Evolutionary conservation across 2,329 filamentous ascomycete genomes (phyloP).

Genomic region (Fulvia fulva): DNA sequence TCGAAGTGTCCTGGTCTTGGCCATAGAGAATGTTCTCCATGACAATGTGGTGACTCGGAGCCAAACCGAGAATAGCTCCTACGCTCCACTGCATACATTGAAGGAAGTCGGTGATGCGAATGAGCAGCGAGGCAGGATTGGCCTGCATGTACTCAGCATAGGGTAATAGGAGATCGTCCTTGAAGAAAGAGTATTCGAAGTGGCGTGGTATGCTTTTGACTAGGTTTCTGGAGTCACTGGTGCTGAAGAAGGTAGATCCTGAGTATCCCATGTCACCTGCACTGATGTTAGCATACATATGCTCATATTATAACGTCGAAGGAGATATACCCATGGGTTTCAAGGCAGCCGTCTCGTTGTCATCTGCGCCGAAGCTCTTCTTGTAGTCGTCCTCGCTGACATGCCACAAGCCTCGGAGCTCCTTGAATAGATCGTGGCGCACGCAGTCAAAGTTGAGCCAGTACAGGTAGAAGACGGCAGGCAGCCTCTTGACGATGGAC

Average conservation of each 20-base stretch:
- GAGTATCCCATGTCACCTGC: constrained; percentile 64
- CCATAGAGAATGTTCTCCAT: constrained; percentile 74
- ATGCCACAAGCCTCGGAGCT: constrained; percentile 52
- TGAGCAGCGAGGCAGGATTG: constrained; percentile 59
- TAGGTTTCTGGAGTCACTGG: constrained; percentile 61
- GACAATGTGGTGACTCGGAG: constrained; percentile 68
- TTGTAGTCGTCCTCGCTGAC: constrained; percentile 54
- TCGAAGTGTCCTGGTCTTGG: constrained; percentile 42
- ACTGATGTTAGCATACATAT: not conserved
- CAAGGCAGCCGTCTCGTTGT: constrained; percentile 42
- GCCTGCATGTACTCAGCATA: constrained; percentile 62
- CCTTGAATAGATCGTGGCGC: constrained; percentile 47
- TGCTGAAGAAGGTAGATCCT: constrained; percentile 71
- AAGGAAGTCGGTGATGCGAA: constrained; percentile 69
- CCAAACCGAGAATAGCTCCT: constrained; percentile 56
- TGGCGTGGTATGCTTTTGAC: constrained; percentile 67
- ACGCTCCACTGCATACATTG: constrained; percentile 54
- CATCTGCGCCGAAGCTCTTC: constrained; percentile 48
- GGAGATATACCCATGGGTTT: constrained; percentile 49
- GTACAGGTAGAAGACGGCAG: constrained; percentile 23
- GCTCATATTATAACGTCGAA: not conserved
- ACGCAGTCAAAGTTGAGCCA: constrained; percentile 34
- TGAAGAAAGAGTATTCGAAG: constrained; percentile 69
- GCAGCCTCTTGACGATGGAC: constrained; percentile 8
- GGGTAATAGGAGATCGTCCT: constrained; percentile 59